Base-by-base conservation (phyloP, 2,329 filamentous ascomycete genomes). In the Epichloe scottii region DNA sequence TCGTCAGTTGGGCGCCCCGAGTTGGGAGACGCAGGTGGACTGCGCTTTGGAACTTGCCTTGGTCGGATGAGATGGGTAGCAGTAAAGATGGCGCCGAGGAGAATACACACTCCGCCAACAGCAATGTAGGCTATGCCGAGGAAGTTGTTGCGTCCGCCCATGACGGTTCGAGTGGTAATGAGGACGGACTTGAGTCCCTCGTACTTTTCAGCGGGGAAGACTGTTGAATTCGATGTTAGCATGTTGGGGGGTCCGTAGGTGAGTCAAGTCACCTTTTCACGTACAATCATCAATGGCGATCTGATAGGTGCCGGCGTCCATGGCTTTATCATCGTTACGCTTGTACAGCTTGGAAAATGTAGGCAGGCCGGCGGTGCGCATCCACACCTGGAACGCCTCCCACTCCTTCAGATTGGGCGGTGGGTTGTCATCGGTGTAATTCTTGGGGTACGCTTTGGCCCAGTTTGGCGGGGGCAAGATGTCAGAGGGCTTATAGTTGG, bases 341-440 rank as follows among this genome's bases (percentile, higher is more conserved):
- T 85, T 79, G 44, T 89, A 88, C 45, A 98, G 74, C 72, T 98
- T 98, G 77, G 87, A 95, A 66, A 98, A 98, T 5, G 85, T 85
- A 1, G 93, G 93, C 60, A 97, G 71, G 52, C 91, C 93, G 23
- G 93, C 93, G 2, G 94, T 95, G 60, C 93, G 83, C 93, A 98
- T 98, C 93, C 93, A 98, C 21, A 97, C 90, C 70, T 96, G 90
- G 67, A 98, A 95, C 42, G 82, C 81, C 66, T 95, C 86, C 70
- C 89, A 84, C 0, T 81, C 70, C 55, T 84, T 76, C 17, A 97
- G 67, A 59, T 93, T 70, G 0, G 89, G 89, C 21, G 88, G 82
- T 2, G 78, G 79, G 48, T 77, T 75, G 0, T 78, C 69, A 0
- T 72, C 66, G 3, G 78, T 83, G 63, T 95, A 95, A 54, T 78